Conservation (phyloP, 345 rosid genomes). For the Ricinus communis region DNA sequence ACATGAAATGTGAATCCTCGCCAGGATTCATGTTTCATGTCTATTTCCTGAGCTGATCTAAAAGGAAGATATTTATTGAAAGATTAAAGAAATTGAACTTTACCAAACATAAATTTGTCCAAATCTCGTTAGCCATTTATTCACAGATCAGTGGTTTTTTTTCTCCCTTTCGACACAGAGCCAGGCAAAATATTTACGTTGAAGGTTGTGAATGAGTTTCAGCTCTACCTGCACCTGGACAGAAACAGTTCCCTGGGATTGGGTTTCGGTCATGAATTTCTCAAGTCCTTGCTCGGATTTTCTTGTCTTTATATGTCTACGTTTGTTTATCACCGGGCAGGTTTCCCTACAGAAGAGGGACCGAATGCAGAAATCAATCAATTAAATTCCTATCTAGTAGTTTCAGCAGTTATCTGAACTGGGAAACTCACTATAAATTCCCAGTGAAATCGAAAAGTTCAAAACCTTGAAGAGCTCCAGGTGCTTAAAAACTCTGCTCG, state of each 20-base stretch:
- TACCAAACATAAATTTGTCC: conserved; percentile 25
- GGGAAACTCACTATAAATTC: conserved; percentile 29
- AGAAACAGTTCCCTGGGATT: too few species aligned
- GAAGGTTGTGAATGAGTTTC: conserved; percentile 23
- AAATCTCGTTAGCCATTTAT: conserved; percentile 23
- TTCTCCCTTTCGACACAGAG: conserved; percentile 20
- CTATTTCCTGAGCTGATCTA: too few species aligned
- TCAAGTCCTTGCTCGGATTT: conserved; percentile 19
- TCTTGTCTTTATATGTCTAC: conserved; percentile 23
- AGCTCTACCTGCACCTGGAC: too few species aligned
- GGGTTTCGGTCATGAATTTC: conserved; percentile 25
- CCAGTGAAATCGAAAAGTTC: too few species aligned
- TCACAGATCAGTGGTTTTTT: conserved; percentile 22
- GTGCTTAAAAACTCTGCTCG: too few species aligned
- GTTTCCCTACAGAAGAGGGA: conserved; percentile 8
- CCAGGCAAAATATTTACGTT: conserved; percentile 26
- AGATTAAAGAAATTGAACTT: neutral
- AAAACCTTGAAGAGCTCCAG: too few species aligned
- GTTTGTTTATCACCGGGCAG: neutral
- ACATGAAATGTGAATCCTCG: too few species aligned
- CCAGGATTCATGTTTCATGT: too few species aligned
- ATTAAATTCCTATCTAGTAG: conserved; percentile 34
- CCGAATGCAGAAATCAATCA: neutral
- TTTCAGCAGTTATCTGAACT: conserved; percentile 22
- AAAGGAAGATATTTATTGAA: too few species aligned